Evolutionary conservation across 352 stramenopile genomes (phyloP), one percentile per base, ranked within the genome.

Genomic region (Phytophthora podocarpi): DNA sequence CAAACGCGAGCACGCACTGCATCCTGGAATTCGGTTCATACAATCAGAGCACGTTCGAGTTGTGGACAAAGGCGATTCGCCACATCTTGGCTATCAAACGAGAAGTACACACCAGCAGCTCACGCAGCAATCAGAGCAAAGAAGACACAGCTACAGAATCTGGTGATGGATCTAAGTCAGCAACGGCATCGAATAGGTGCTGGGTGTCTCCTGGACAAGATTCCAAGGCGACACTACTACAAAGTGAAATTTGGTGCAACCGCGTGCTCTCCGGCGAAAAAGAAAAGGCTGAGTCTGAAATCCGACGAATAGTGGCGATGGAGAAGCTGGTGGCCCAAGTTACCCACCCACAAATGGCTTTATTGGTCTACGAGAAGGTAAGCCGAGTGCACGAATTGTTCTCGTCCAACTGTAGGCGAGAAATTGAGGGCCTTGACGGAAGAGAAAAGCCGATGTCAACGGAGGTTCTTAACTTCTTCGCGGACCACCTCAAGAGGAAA

Each of bases 291-390:
- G 82, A 93, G 54, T 93, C 84, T 9, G 86, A 95, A 61, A 75
- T 93, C 20, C 71, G 86, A 7, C 80, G 86, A 34, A 91, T 95
- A 50, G 59, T 93, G 15, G 86, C 86, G 2, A 95, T 95, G 86
- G 84, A 95, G 50, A 93, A 92, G 47, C 64, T 95, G 2, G 85
- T 95, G 6, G 66, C 70, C 8, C 84, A 95, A 68, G 84, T 95
- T 26, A 91, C 82, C 5, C 85, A 74, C 48, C 72, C 84, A 13
- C 63, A 79, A 9, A 95, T 95, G 86, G 86, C 86, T n/a, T 61
- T 95, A 26, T 64, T 95, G 3, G 86, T 95, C 35, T 95, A 95
- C 52, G 86, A 95, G 45, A 95, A 95, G 65, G 86, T 95, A 20
- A 93, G 84, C 32, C 82, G 86, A 12, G 86, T 95, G n/a, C 85